Evolutionary conservation across 208 protist genomes (phyloP).

Genomic region (Leishmania mexicana): DNA sequence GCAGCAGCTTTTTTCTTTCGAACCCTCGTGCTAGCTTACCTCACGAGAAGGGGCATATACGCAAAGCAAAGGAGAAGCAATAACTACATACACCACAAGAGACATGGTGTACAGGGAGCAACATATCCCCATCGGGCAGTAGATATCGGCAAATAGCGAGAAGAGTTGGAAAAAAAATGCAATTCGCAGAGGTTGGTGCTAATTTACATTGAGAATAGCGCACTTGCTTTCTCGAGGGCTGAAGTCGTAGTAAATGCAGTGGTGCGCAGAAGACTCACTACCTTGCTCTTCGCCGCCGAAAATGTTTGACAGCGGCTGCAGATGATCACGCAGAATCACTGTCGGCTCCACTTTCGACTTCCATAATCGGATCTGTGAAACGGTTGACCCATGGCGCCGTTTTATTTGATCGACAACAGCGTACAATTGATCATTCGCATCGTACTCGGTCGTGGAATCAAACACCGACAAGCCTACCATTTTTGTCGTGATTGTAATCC

Average conservation of each 20-base stretch:
- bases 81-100: background rate
- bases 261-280: background rate
- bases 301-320: constrained; percentile 43
- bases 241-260: constrained; percentile 77
- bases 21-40: background rate
- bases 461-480: constrained; percentile 80
- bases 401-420: constrained; percentile 54
- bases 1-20: background rate
- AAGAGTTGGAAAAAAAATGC: background rate
- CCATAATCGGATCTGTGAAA: constrained; percentile 56
- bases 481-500: constrained; percentile 35
- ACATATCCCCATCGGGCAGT: background rate
- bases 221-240: constrained; percentile 34
- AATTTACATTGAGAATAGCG: constrained; percentile 42
- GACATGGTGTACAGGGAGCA: background rate
- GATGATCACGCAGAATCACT: constrained; percentile 58
- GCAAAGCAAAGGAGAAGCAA: background rate
- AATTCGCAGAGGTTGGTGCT: background rate
- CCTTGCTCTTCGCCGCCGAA: constrained; percentile 32
- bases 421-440: constrained; percentile 38
- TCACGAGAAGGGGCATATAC: background rate
- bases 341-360: constrained; percentile 70
- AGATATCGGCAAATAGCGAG: background rate
- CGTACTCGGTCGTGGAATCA: constrained; percentile 49
- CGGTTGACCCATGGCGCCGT: constrained; percentile 52